Base-by-base conservation (phyloP, 768 basidiomycete genomes). In the Pleurotus tuoliensis region DNA sequence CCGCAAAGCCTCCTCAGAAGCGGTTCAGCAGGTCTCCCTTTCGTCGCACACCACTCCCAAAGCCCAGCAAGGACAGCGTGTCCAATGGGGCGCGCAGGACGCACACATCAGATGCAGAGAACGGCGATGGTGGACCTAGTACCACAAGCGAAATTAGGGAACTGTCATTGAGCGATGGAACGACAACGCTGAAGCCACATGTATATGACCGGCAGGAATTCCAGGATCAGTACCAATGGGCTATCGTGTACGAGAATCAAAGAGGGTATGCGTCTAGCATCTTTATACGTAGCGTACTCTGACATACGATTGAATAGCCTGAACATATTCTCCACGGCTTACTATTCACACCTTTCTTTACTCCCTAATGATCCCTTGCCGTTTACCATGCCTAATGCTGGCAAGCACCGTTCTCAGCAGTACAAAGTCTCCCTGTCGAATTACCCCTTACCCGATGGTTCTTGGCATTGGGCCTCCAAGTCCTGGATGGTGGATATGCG, bases 401-500 rank as follows among this genome's bases (percentile, higher is more conserved):
- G 72, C 25, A 60, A 61, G 27, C 68, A 69, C 53, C 77, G 76
- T 20, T 71, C 73, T 8, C 69, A 75, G 46, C 82, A 84, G 59
- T 79, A 83, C 0, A 78, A 80, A 3, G 74, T 88, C 48, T 76
- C 83, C 6, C 77, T 90, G 4, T 66, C 71, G 3, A 78, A 79
- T 55, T 93, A 87, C 63, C 87, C 87, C 7, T 78, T 92, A 22
- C 90, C 90, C 2, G 88, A 92, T 61, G 90, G 88, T 20, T 80
- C 77, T 18, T 93, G 91, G 91, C 79, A 72, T 51, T 93, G 90
- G 90, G 83, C 91, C 1, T 90, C 88, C 41, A 81, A 81, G 43
- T 70, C 80, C 5, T 93, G 90, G 90, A 88, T 92, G 88, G 82
- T 92, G 57, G 91, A 93, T 72, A 92, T 93, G 90, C 87, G 87